Conservation (phyloP, 2,329 filamentous ascomycete species). For the Diaporthe citriasiana region DNA sequence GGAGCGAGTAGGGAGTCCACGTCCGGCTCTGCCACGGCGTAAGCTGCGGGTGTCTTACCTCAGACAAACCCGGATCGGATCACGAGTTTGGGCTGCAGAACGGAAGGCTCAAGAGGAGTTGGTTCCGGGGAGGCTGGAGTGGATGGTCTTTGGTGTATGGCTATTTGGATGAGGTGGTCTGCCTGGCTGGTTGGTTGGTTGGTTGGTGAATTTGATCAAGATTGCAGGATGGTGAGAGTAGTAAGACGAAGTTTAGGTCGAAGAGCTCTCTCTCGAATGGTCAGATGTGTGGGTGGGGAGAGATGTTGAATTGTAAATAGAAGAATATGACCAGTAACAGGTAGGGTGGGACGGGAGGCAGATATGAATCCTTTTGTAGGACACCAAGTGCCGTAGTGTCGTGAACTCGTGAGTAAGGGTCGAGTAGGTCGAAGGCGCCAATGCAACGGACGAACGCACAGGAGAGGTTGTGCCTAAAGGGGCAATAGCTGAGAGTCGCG, state of each 20-base stretch:
- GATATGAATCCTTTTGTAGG: conserved; percentile 41
- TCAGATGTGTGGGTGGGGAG: not conserved
- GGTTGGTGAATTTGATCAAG: not conserved
- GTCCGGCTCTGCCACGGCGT: conserved; percentile 10
- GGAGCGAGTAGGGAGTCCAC: not conserved
- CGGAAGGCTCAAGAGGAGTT: not conserved
- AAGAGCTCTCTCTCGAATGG: conserved; percentile 3
- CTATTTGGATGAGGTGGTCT: too few species aligned
- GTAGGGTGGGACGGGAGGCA: conserved; percentile 32
- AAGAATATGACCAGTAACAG: conserved; percentile 11
- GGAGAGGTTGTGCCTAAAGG: conserved; percentile 40
- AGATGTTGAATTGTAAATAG: conserved; percentile 18
- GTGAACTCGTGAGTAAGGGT: conserved; percentile 29
- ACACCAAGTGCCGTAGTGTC: conserved; percentile 40
- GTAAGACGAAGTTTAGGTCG: not conserved
- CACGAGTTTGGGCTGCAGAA: conserved; percentile 20
- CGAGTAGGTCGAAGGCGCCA: conserved; percentile 33
- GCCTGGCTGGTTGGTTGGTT: conserved; percentile 1
- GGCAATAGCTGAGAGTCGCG: conserved; percentile 42
- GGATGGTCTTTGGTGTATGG: too few species aligned
- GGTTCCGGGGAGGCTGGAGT: not conserved
- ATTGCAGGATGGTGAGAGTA: not conserved
- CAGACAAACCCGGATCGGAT: conserved; percentile 28
- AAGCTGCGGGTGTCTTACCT: conserved; percentile 40
- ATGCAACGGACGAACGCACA: conserved; percentile 41